Evolutionary conservation across 139 green algal species (phyloP).

Genomic region (Chlorella vulgaris): DNA sequence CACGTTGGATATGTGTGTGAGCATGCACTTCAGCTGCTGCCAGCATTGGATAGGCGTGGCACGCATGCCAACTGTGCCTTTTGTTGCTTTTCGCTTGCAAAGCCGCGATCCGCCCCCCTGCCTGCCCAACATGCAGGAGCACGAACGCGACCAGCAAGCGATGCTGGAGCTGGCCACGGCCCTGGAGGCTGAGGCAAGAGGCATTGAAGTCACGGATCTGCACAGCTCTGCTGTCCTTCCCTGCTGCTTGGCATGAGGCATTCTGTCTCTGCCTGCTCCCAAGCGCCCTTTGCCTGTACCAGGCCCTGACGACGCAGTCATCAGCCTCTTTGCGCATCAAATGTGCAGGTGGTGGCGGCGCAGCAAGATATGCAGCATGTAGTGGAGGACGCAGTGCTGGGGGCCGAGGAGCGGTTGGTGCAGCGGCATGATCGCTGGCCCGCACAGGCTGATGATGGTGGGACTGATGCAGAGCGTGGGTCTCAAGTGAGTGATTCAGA

Average conservation of each 20-base stretch:
- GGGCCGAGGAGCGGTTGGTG: neutral
- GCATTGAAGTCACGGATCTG: no score
- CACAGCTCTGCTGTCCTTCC: no score
- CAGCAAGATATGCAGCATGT: neutral
- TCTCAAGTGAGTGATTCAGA: no score
- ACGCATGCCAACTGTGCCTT: neutral
- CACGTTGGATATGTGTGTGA: neutral
- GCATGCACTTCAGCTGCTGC: neutral
- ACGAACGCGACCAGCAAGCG: neutral
- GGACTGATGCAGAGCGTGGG: neutral
- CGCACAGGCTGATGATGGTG: neutral
- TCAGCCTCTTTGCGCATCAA: no score
- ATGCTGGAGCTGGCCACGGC: neutral
- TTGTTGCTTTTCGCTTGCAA: no score
- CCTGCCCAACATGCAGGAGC: no score
- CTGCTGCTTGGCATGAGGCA: no score
- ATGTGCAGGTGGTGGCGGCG: neutral
- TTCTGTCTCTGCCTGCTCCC: no score
- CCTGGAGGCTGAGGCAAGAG: constrained; percentile 6
- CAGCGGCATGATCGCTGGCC: neutral
- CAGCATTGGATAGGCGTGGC: neutral
- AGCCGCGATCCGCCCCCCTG: no score
- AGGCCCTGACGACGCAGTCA: no score
- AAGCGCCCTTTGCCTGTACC: no score
- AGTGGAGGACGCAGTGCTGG: neutral